Evolutionary conservation across 2,329 filamentous ascomycete genomes (phyloP).

Genomic region (Scortechinia acanthostroma): DNA sequence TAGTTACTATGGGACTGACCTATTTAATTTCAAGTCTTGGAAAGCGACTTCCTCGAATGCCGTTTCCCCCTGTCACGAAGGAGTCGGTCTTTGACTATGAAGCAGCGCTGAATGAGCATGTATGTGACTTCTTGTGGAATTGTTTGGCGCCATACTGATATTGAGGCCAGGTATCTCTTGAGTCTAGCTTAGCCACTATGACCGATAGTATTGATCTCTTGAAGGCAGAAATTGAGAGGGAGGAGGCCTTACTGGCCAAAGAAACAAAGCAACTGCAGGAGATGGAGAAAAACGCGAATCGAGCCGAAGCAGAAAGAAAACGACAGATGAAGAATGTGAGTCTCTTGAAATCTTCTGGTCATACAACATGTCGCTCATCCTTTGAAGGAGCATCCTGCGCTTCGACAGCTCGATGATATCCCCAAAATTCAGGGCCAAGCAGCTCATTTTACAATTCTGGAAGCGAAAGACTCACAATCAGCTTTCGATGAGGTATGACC

Average conservation of each 20-base stretch:
- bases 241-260: conserved; percentile 26
- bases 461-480: conserved; percentile 9
- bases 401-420: conserved; percentile 20
- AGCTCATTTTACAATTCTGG: conserved; percentile 16
- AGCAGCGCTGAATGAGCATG: conserved; percentile 28
- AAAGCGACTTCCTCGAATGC: conserved; percentile 31
- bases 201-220: conserved; percentile 26
- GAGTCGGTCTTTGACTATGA: conserved; percentile 32
- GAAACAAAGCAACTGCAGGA: conserved; percentile 27
- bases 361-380: not conserved
- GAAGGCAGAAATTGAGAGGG: conserved; percentile 27
- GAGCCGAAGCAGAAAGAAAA: conserved; percentile 24
- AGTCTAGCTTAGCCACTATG: conserved; percentile 25
- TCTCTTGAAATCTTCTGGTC: conserved; percentile 2
- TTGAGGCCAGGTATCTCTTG: conserved; percentile 19
- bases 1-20: no score
- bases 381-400: conserved; percentile 25
- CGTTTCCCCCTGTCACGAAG: conserved; percentile 29
- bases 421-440: conserved; percentile 8
- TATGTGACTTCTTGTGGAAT: conserved; percentile 13
- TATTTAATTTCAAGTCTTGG: conserved; percentile 19
- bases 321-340: conserved; percentile 27
- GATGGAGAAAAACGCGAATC: conserved; percentile 30
- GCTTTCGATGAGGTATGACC: not conserved
- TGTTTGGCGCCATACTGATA: not conserved